phyloP scores from a whole-genome alignment of 768 basidiomycete genomes.

The Boletus subparvulus region DNA sequence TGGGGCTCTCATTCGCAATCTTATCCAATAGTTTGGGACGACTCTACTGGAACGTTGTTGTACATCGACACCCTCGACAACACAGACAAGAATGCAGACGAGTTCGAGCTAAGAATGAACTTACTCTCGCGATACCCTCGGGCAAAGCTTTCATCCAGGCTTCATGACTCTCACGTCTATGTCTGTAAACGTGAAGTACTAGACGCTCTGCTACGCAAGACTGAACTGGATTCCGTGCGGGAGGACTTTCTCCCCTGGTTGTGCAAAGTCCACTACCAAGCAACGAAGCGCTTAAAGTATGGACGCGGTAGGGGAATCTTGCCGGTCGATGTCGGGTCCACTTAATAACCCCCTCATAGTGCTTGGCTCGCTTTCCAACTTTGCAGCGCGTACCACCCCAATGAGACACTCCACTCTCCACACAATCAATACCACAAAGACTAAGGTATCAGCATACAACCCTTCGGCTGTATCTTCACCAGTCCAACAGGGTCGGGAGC shows the following conservation, averaged over 20 bases:
- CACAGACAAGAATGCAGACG: constrained; percentile 64
- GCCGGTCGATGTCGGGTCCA: neutral
- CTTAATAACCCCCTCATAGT: constrained; percentile 31
- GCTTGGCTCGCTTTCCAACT: constrained; percentile 45
- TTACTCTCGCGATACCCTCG: constrained; percentile 78
- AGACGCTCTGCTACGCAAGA: constrained; percentile 66
- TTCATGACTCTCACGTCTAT: constrained; percentile 90
- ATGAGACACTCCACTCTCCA: constrained; percentile 61
- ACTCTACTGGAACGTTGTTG: constrained; percentile 60
- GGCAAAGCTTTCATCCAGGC: constrained; percentile 59
- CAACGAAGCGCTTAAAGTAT: constrained; percentile 58
- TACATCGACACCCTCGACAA: constrained; percentile 73
- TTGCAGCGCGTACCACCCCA: constrained; percentile 39
- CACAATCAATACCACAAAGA: constrained; percentile 16
- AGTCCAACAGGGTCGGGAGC: constrained; percentile 28
- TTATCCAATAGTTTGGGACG: constrained; percentile 67
- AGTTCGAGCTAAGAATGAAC: constrained; percentile 73
- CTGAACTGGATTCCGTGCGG: constrained; percentile 74
- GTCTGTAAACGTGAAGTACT: constrained; percentile 77
- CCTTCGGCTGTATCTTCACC: constrained; percentile 17
- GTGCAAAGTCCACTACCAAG: constrained; percentile 80
- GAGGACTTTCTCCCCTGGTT: constrained; percentile 94
- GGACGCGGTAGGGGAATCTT: constrained; percentile 43
- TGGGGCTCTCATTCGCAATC: constrained; percentile 53
- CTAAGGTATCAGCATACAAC: constrained; percentile 11